Evolutionary conservation across 148 eudicot genomes (phyloP).

Genomic region (Cornus kousa): DNA sequence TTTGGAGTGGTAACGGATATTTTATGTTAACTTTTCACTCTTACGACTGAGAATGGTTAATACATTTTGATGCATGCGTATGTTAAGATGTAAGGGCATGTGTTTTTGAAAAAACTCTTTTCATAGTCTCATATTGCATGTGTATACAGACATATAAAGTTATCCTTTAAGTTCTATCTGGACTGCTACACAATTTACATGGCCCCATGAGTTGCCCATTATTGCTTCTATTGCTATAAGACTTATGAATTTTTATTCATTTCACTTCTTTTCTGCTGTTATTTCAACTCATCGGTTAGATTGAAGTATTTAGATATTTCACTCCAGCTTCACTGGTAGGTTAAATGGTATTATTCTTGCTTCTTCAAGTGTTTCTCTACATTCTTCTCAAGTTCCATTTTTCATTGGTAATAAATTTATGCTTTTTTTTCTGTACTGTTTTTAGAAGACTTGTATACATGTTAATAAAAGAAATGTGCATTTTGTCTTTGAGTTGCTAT

Average conservation of each 20-base stretch:
- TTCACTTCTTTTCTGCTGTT: background rate
- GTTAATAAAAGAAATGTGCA: background rate
- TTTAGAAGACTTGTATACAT: background rate
- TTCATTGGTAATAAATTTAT: background rate
- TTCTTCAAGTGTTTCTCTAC: background rate
- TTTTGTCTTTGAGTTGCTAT: background rate
- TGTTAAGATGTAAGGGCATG: background rate
- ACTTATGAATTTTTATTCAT: no score
- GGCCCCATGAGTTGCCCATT: background rate
- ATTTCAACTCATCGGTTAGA: background rate
- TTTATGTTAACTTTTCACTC: background rate
- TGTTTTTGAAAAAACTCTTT: background rate
- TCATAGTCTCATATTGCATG: background rate
- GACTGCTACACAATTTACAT: background rate
- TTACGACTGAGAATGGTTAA: no score
- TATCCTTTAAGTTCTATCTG: background rate
- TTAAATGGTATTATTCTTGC: background rate
- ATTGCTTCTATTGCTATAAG: background rate
- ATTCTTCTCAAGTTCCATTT: background rate
- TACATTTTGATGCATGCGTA: background rate
- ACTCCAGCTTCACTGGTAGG: background rate
- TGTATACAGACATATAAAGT: background rate
- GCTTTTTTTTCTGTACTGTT: background rate
- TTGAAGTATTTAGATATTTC: background rate
- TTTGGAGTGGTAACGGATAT: background rate